Conservation (phyloP, 1,139 yeast genomes). For the Sugiyamaella japonica region DNA sequence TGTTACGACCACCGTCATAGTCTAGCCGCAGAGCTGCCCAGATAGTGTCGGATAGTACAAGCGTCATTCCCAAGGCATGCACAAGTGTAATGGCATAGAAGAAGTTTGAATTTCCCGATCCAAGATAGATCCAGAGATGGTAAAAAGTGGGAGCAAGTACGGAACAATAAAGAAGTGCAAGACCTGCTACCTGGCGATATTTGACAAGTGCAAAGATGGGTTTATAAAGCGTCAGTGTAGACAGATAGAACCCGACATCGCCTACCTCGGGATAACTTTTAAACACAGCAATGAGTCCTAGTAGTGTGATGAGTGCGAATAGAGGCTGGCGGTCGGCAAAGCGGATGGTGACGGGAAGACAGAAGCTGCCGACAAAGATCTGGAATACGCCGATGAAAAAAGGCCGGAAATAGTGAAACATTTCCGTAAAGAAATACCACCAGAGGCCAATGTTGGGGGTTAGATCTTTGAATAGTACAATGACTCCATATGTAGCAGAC, state of each 20-base stretch:
- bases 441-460: constrained; percentile 89
- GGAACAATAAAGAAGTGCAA: constrained; percentile 51
- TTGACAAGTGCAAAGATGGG: constrained; percentile 44
- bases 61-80: constrained; percentile 69
- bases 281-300: constrained; percentile 69
- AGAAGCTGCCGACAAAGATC: constrained; percentile 64
- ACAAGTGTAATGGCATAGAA: constrained; percentile 90
- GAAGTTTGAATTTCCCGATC: constrained; percentile 94
- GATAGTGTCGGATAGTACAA: constrained; percentile 70
- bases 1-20: constrained; percentile 53
- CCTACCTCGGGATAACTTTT: constrained; percentile 89
- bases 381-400: constrained; percentile 86
- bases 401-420: constrained; percentile 84
- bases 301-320: constrained; percentile 61
- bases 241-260: constrained; percentile 70
- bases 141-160: constrained; percentile 84
- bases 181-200: constrained; percentile 46
- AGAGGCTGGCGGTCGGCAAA: constrained; percentile 52
- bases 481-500: constrained; percentile 59
- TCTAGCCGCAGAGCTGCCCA: constrained; percentile 81
- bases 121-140: constrained; percentile 91
- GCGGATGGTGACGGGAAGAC: constrained; percentile 72
- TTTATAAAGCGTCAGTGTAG: constrained; percentile 59
- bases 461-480: constrained; percentile 63
- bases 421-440: constrained; percentile 98